Evolutionary conservation across 352 stramenopile species (phyloP).

Genomic region (Phytophthora podocarpi): DNA sequence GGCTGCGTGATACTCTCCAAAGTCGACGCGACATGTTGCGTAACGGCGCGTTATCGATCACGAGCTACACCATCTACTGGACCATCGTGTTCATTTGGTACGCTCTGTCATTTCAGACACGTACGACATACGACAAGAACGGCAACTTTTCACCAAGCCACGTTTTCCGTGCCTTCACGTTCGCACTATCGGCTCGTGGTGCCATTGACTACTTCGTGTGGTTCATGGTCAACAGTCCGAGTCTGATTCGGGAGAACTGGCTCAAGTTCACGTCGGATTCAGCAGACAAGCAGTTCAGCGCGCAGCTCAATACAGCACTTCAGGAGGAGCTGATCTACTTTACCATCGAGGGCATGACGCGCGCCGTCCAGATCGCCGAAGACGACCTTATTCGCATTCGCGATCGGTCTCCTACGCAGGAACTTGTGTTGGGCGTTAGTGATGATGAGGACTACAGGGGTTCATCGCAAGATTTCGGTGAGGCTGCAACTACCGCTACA

Average conservation of each 20-base stretch:
- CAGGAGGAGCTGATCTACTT: conserved; percentile 91
- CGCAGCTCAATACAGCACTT: conserved; percentile 88
- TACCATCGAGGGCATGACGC: conserved; percentile 89
- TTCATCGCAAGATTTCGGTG: conserved; percentile 8
- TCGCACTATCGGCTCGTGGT: conserved; percentile 67
- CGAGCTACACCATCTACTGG: conserved; percentile 85
- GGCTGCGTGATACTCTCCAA: conserved; percentile 74
- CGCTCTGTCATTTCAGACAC: conserved; percentile 70
- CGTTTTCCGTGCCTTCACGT: conserved; percentile 73
- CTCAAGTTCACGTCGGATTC: conserved; percentile 79
- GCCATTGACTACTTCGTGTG: conserved; percentile 84
- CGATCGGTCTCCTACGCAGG: conserved; percentile 55
- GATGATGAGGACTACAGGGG: conserved; percentile 15
- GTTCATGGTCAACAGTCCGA: conserved; percentile 86
- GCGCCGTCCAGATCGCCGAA: conserved; percentile 70
- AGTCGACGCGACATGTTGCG: conserved; percentile 81
- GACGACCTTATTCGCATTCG: conserved; percentile 57
- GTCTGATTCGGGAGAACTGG: conserved; percentile 62
- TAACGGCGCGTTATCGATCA: conserved; percentile 79
- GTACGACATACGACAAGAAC: conserved; percentile 46
- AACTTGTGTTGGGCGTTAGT: conserved; percentile 34
- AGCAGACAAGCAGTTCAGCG: conserved; percentile 81
- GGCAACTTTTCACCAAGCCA: conserved; percentile 47
- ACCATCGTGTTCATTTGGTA: conserved; percentile 85
- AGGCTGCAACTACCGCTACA: conserved; percentile 35